phyloP scores from a whole-genome alignment of 2,329 filamentous ascomycete species.

The Ophiocordyceps robertsii region DNA sequence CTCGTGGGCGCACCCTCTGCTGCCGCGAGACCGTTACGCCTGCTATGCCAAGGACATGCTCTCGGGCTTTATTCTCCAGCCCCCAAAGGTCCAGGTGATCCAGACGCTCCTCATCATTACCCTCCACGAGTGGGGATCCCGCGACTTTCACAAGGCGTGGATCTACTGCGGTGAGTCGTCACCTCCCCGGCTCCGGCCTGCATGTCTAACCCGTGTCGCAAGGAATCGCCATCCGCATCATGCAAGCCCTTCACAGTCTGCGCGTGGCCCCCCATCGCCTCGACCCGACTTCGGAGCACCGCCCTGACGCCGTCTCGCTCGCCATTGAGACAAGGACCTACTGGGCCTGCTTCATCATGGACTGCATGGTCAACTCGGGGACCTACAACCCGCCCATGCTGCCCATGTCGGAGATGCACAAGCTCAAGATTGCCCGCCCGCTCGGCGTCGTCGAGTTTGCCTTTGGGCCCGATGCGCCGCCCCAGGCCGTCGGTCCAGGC shows the following conservation, averaged over 20 bases:
- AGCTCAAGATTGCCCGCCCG: conserved; percentile 17
- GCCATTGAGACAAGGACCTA: conserved; percentile 25
- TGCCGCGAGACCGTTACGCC: conserved; percentile 18
- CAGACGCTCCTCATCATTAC: conserved; percentile 25
- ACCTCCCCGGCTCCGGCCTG: background rate
- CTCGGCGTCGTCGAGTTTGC: conserved; percentile 22
- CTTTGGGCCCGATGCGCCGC: conserved; percentile 17
- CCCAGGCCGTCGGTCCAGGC: conserved; percentile 2
- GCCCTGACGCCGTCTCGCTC: conserved; percentile 9
- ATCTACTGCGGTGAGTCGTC: conserved; percentile 20
- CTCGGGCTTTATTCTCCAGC: conserved; percentile 11
- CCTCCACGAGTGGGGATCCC: conserved; percentile 26
- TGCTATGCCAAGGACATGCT: conserved; percentile 14
- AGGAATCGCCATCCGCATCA: conserved; percentile 24
- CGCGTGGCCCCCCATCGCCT: conserved; percentile 14
- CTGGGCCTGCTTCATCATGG: conserved; percentile 32
- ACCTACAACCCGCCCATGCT: conserved; percentile 24
- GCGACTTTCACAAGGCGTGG: conserved; percentile 29
- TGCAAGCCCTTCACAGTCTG: conserved; percentile 20
- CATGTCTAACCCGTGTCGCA: background rate
- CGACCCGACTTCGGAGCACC: conserved; percentile 9
- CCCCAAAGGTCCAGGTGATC: conserved; percentile 19
- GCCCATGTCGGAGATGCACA: conserved; percentile 19
- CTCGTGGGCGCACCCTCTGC: conserved; percentile 13
- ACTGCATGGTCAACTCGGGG: conserved; percentile 28